Evolutionary conservation across 257 asterid genomes (phyloP).

Genomic region (Avicennia marina): DNA sequence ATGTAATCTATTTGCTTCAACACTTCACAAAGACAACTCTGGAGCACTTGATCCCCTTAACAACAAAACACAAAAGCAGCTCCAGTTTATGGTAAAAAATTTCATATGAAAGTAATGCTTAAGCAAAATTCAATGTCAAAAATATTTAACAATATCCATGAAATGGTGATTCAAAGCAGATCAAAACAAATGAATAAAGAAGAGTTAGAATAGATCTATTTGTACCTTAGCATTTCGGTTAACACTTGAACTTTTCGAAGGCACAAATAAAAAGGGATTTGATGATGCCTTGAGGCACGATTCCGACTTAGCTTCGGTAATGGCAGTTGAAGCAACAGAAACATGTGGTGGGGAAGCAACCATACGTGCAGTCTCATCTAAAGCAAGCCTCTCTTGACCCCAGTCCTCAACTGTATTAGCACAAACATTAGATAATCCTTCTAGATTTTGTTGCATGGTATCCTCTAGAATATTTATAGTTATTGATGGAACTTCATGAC

Average conservation of each 20-base stretch:
- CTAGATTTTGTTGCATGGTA: conserved; percentile 19
- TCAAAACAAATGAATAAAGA: too few relatives aligned
- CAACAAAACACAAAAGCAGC: not conserved
- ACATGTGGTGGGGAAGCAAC: conserved; percentile 26
- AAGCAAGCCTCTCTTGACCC: conserved; percentile 25
- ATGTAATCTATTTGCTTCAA: too few relatives aligned
- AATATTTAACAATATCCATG: not conserved
- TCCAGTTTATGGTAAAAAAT: too few relatives aligned
- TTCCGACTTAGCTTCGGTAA: conserved; percentile 28
- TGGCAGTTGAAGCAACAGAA: conserved; percentile 28
- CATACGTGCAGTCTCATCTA: conserved; percentile 25
- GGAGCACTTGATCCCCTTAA: not conserved
- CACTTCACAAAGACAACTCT: not conserved
- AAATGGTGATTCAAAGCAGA: too few relatives aligned
- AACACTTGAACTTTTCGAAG: conserved; percentile 38
- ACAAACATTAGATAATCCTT: conserved; percentile 21
- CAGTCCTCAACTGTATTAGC: conserved; percentile 30
- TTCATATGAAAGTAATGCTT: not conserved
- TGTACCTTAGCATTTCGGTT: conserved; percentile 47
- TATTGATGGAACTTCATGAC: conserved; percentile 30
- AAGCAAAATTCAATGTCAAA: conserved; percentile 6
- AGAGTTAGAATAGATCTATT: too few relatives aligned
- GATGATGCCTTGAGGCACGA: conserved; percentile 44
- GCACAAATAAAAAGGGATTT: conserved; percentile 31
- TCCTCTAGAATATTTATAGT: conserved; percentile 20